Evolutionary conservation across 1,284 basidiomycete species (phyloP), one percentile per base, ranked within the genome.

Genomic region (Microbotryum violaceum): DNA sequence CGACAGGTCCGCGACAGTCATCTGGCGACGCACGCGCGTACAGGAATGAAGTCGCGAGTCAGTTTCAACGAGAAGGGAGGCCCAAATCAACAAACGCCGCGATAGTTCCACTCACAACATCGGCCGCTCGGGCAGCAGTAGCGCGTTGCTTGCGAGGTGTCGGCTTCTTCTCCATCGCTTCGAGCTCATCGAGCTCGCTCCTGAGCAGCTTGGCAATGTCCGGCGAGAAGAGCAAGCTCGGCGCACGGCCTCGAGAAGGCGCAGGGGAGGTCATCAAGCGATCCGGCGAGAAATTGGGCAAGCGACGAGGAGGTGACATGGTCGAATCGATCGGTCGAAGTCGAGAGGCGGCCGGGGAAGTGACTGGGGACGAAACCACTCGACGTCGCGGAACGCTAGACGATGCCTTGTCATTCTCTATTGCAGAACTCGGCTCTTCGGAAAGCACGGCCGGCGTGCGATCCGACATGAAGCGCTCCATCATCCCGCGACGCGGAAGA

Each of bases 181-280:
- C 60, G 54, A 68, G 56, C 56, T 68, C 57, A 47, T 66, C 58
- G 29, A 69, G 55, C 49, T 69, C 67, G 46, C 64, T 69, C 18
- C 60, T 33, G 16, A 69, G 55, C 21, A 69, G 45, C 12, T 57
- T 54, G 9, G 64, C 65, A 20, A 69, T 62, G 10, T 69, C 64
- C 6, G 65, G 67, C 18, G 62, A 64, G 46, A 64, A 62, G 44
- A 69, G 51, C 9, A 63, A 54, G 57, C 66, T 61, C 45, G 54
- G 44, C 55, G 18, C 50, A 57, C 42, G 54, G 51, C 50, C 50
- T 18, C 50, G 16, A 20, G 64, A 62, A 9, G 67, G 60, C 4
- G 47, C 58, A 3, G 67, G 67, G 0, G 62, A 64, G n/a, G 57
- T 50, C 54, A 66, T 61, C 49, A 56, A 49, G n/a, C 54, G 44